Evolutionary conservation across 441 rosid species (phyloP).

Genomic region (Gossypium schwendimanii): DNA sequence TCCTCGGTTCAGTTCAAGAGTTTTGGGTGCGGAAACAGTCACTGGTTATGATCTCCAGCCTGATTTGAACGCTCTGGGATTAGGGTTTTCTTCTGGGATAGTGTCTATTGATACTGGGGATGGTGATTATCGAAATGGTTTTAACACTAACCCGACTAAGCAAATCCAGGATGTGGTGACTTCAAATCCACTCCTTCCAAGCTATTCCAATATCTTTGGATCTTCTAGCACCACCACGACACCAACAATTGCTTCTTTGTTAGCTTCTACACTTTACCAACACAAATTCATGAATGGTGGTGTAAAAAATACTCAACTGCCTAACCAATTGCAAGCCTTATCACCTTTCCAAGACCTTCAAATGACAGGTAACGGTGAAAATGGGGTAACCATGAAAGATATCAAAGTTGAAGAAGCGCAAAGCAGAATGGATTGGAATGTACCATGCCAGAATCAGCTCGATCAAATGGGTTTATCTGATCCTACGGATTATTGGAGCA

Average conservation of each 20-base stretch:
- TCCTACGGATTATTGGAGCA: conserved; percentile 47
- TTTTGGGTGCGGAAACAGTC: conserved; percentile 17
- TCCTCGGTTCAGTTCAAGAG: conserved; percentile 31
- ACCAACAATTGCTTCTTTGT: conserved; percentile 38
- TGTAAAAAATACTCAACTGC: conserved; percentile 20
- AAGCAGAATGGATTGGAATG: conserved; percentile 33
- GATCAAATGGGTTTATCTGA: conserved; percentile 43
- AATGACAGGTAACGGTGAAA: conserved; percentile 20
- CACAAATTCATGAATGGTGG: conserved; percentile 29
- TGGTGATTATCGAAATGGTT: conserved; percentile 18
- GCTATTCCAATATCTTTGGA: conserved; percentile 29
- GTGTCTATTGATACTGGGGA: conserved; percentile 13
- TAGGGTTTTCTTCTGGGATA: conserved; percentile 48
- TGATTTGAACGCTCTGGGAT: conserved; percentile 33
- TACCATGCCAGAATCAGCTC: conserved; percentile 36
- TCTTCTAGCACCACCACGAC: conserved; percentile 22
- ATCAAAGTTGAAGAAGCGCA: conserved; percentile 36
- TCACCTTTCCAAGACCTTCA: conserved; percentile 29
- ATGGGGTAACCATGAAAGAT: conserved; percentile 23
- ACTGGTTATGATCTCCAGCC: conserved; percentile 41
- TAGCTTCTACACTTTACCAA: conserved; percentile 41
- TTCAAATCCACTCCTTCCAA: conserved; percentile 35
- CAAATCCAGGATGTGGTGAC: conserved; percentile 31
- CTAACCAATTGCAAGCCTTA: conserved; percentile 23
- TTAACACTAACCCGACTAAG: conserved; percentile 18